Evolutionary conservation across 2,329 filamentous ascomycete genomes (phyloP).

Genomic region (Fusarium metavorans): DNA sequence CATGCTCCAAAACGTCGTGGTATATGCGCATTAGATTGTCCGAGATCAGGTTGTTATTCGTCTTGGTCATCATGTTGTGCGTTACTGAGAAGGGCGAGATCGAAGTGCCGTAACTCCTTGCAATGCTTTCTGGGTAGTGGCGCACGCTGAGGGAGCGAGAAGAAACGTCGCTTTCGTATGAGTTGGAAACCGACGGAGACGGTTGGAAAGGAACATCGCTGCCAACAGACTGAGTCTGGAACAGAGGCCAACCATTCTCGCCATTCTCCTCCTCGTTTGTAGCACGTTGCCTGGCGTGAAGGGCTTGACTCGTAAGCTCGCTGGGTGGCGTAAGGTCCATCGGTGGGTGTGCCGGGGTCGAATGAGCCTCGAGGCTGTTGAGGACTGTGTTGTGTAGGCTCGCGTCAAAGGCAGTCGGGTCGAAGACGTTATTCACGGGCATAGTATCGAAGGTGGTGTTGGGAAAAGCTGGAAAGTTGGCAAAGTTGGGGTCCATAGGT

Average conservation of each 20-base stretch:
- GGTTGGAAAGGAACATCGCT: constrained; percentile 42
- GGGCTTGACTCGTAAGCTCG: constrained; percentile 33
- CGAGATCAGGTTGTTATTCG: constrained; percentile 44
- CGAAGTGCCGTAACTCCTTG: constrained; percentile 42
- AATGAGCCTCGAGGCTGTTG: constrained; percentile 31
- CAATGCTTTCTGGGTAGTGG: constrained; percentile 41
- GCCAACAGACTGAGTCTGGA: constrained; percentile 40
- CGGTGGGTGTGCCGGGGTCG: constrained; percentile 32
- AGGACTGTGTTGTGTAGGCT: constrained; percentile 40
- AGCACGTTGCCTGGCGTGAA: constrained; percentile 33
- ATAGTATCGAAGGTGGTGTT: constrained; percentile 42
- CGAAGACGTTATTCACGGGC: constrained; percentile 41
- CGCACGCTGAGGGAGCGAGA: constrained; percentile 42
- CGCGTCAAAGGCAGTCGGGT: constrained; percentile 41
- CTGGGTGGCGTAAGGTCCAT: constrained; percentile 38
- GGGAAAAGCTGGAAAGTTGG: constrained; percentile 40
- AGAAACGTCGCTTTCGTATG: constrained; percentile 44
- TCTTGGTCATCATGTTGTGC: constrained; percentile 42
- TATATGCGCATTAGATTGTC: constrained; percentile 56
- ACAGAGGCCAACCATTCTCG: constrained; percentile 43
- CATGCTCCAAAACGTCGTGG: constrained; percentile 66
- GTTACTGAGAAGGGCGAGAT: constrained; percentile 45
- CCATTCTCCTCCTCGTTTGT: constrained; percentile 41
- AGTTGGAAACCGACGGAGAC: constrained; percentile 44
- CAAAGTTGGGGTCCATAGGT: constrained; percentile 43